Evolutionary conservation across 208 protist species (phyloP), one percentile per base, ranked within the genome.

Genomic region (Porcisia hertigi): DNA sequence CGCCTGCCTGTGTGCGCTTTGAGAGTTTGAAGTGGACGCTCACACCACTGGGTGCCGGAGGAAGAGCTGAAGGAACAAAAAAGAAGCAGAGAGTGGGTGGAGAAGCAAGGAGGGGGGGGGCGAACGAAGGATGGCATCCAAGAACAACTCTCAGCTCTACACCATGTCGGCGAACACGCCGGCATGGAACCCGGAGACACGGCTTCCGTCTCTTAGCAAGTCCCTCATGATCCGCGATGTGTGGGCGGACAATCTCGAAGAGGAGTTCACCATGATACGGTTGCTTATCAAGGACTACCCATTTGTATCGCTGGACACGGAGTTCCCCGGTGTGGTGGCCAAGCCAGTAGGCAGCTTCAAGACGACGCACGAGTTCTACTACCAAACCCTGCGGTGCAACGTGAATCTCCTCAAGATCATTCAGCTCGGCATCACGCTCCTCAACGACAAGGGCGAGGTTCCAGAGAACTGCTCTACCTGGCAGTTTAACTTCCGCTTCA

Each of bases 401-500:
- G 99, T 99, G 20, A 99, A 99, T 82, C 81, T 99, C 59, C 87
- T 99, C 7, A 99, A 99, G 86, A 98, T 99, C 58, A 99, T 99
- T 83, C 99, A 99, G 86, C 83, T 99, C 60, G 99, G 99, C 72
- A 86, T 99, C 66, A 99, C 98, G 0, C 98, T 99, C 67, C 92
- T 98, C 25, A 98, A 99, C 86, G 96, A 97, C 55, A 85, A 98
- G 54, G 99, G 99, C 58, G 98, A 99, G 69, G 86, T 99, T 20
- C 97, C 98, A 12, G 89, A 97, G 76, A 76, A 92, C 76, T 90
- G 91, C 54, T 98, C 91, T 64, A 99, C 98, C 7, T 99, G 99
- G 99, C 99, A 99, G 91, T 99, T 99, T 81, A 99, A 99, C 88
- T 99, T 99, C 82, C 93, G 97, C 62, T 99, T 99, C 88, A 98